Evolutionary conservation across 2,329 filamentous ascomycete species (phyloP), one percentile per base, ranked within the genome.

Genomic region (Blastomyces parvus): DNA sequence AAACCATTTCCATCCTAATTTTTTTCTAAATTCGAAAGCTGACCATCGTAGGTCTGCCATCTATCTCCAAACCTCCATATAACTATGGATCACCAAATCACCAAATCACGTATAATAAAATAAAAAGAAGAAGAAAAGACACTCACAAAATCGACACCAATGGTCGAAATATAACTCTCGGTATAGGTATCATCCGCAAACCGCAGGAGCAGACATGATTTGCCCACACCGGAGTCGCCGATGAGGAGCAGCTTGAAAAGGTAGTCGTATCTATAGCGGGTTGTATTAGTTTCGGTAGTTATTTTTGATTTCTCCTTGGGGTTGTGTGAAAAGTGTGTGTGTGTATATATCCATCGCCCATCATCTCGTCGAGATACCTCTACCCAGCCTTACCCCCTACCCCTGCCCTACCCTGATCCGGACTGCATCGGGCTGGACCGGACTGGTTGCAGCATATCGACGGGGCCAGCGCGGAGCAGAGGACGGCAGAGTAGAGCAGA

Each of bases 201-300:
- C 82, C 94, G 91, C 77, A 99, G 84, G 71, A 99, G 85, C 82
- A 99, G 80, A 82, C 94, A 99, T 76, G 94, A 99, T 88, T 99
- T 99, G 88, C 94, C 94, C 75, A 99, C 94, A 87, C 94, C 94
- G 79, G 94, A 99, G 80, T 99, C 94, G 81, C 94, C 94, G 87
- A 99, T 99, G 83, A 99, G 93, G 80, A 99, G 90, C 70, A 99
- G 91, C 88, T 99, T 99, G 88, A 99, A 99, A 76, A 99, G 91
- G 80, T 99, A 99, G 79, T 99, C 94, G 89, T 99, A 99, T 94
- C 94, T 97, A 76, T 36, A 22, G 13, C 38, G 19, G 5, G 25
- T 22, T 38, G 13, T 14, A 2, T 57, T 22, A 1, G n/a, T 36
- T 57, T 57, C 17, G 27, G 30, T 36, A 55, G 6, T 36, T 4